These are phyloP conservation scores for Oryza brachyantha DNA, from an alignment of 176 grass and related monocot species.

Conservation along the genomic window DNA sequence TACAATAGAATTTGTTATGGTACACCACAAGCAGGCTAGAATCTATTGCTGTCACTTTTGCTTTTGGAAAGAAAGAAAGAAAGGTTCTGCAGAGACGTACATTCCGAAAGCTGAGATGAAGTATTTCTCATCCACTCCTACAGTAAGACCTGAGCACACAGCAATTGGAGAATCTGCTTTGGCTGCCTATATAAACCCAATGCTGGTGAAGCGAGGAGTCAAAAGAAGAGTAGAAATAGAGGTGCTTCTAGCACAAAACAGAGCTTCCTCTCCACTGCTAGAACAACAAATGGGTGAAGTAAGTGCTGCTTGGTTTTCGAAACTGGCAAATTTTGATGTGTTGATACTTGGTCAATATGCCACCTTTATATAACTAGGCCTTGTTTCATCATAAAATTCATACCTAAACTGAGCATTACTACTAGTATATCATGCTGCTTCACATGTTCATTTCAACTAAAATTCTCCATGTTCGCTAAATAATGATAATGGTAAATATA, in stretches of 20 bases:
- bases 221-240: not conserved
- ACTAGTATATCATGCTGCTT: not conserved
- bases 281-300: constrained; percentile 13
- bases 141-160: not conserved
- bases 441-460: not conserved
- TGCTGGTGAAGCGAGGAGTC: not conserved
- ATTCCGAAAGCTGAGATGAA: constrained; percentile 10
- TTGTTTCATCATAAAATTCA: not conserved
- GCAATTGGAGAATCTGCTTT: constrained; percentile 7
- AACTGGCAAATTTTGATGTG: not conserved
- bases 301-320: not conserved
- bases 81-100: not conserved
- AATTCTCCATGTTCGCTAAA: not conserved
- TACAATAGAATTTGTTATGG: not conserved
- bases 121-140: not conserved
- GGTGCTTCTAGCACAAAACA: not conserved
- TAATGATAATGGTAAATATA: not conserved
- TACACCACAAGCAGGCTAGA: not conserved
- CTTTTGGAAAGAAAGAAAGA: constrained; percentile 21
- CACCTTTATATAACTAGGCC: not conserved
- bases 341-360: not conserved
- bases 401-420: not conserved
- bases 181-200: constrained; percentile 16
- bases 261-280: not conserved
- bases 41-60: constrained; percentile 12